phyloP scores from a whole-genome alignment of 345 rosid genomes.

The Populus nigra region DNA sequence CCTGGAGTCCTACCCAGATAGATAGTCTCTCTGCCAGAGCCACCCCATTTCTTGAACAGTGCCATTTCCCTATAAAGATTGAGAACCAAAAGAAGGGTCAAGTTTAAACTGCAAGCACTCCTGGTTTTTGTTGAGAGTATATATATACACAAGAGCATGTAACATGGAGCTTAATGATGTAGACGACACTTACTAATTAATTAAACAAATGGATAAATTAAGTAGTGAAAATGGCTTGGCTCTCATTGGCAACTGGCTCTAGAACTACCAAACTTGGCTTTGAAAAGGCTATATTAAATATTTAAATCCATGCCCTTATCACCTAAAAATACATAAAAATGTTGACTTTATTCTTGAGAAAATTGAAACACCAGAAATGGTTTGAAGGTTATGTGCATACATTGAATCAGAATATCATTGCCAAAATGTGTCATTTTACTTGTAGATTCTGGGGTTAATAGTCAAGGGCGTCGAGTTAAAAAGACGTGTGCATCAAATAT shows the following conservation, averaged over 20 bases:
- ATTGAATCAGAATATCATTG: neutral
- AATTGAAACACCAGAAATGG: neutral
- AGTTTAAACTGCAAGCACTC: neutral
- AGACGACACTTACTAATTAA: neutral
- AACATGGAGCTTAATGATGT: slow-evolving; percentile 4
- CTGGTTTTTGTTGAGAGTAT: neutral
- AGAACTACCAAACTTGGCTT: neutral
- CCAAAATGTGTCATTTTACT: neutral
- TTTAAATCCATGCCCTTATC: neutral
- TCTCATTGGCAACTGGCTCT: neutral
- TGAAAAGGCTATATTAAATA: neutral
- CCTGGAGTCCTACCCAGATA: slow-evolving; percentile 14
- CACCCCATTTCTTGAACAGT: slow-evolving; percentile 15
- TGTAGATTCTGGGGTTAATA: neutral
- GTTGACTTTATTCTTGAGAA: neutral
- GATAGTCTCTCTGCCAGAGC: slow-evolving; percentile 13
- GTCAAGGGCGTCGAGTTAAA: neutral
- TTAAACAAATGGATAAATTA: neutral
- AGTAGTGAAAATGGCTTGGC: neutral
- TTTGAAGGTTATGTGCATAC: neutral
- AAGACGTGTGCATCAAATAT: neutral
- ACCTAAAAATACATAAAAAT: neutral
- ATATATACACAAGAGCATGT: neutral
- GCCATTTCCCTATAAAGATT: slow-evolving; percentile 10
- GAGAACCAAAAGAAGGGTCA: neutral